Base-by-base conservation (phyloP, 257 asterid genomes). In the Cruciata laevipes region DNA sequence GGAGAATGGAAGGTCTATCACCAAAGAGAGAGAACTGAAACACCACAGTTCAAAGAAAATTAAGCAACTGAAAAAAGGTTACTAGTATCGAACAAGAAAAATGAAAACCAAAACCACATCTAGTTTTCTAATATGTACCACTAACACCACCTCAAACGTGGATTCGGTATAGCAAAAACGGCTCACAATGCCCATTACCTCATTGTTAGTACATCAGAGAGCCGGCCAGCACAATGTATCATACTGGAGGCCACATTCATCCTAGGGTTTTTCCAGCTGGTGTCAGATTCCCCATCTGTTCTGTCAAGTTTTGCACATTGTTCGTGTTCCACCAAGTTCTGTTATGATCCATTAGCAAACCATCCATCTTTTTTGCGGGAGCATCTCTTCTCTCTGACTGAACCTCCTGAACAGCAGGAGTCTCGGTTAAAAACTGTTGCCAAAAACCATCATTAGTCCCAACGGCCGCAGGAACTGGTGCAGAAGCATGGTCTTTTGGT, bases 341-440 rank as follows among this genome's bases (percentile, higher is more conserved):
- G 31, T 71, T 78, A 69, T 70, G 73, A 16, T 79, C 85, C 4
- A 58, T 66, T 58, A 75, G 75, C 71, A 69, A 62, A 71, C 75
- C 65, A 51, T 70, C 64, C 47, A 74, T 81, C 57, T 56, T 32
- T 67, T 61, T 73, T 47, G 75, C 73, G 2, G 71, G 74, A 13
- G 44, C 1, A 21, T 84, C 91, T 57, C 57, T 71, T 61, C 76
- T 65, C 11, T 76, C 82, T 0, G 84, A 68, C 35, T 83, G 81
- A 56, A 72, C 88, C 69, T 83, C 86, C 74, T 55, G 85, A 44
- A 69, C 31, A 63, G 35, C 87, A 21, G 91, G 95, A 12, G 86
- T 80, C 78, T 90, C 96, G 0, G 92, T 86, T 3, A 90, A 71
- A 76, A 90, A 90, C 80, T 90, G 97, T 61, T 90, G 93, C 97